phyloP scores from a whole-genome alignment of 192 early-diverging fungal species.

The Linnemannia exigua region DNA sequence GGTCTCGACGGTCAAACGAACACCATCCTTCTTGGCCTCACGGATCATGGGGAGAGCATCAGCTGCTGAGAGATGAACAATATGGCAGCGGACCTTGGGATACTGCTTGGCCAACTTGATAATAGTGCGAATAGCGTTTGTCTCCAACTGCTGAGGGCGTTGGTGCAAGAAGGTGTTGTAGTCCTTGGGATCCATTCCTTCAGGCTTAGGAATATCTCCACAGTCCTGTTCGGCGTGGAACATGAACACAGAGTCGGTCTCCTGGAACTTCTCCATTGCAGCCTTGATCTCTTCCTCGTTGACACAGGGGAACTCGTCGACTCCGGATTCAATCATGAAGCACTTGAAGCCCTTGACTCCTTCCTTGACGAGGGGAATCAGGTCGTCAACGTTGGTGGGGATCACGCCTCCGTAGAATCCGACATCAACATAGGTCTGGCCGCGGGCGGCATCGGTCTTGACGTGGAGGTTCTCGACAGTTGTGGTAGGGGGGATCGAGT shows the following conservation, averaged over 20 bases:
- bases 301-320: slow-evolving; percentile 88
- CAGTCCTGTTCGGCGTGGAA: slow-evolving; percentile 86
- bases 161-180: slow-evolving; percentile 79
- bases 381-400: slow-evolving; percentile 78
- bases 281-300: slow-evolving; percentile 73
- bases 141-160: slow-evolving; percentile 80
- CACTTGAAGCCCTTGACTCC: slow-evolving; percentile 89
- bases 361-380: slow-evolving; percentile 71
- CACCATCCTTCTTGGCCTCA: slow-evolving; percentile 75
- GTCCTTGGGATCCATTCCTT: slow-evolving; percentile 58
- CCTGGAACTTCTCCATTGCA: slow-evolving; percentile 76
- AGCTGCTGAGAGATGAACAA: slow-evolving; percentile 87
- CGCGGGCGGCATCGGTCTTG: slow-evolving; percentile 76
- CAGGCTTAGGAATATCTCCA: slow-evolving; percentile 60
- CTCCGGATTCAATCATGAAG: slow-evolving; percentile 88
- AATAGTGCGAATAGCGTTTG: slow-evolving; percentile 80
- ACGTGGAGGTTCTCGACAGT: slow-evolving; percentile 73
- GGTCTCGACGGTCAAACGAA: slow-evolving; percentile 84
- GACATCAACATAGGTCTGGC: slow-evolving; percentile 83
- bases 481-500: slow-evolving; percentile 89
- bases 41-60: slow-evolving; percentile 80
- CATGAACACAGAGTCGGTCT: slow-evolving; percentile 70
- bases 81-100: slow-evolving; percentile 79
- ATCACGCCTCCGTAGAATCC: slow-evolving; percentile 87
- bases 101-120: slow-evolving; percentile 78